Conservation (phyloP, 2,329 filamentous ascomycete species). For the Curvularia sp. region DNA sequence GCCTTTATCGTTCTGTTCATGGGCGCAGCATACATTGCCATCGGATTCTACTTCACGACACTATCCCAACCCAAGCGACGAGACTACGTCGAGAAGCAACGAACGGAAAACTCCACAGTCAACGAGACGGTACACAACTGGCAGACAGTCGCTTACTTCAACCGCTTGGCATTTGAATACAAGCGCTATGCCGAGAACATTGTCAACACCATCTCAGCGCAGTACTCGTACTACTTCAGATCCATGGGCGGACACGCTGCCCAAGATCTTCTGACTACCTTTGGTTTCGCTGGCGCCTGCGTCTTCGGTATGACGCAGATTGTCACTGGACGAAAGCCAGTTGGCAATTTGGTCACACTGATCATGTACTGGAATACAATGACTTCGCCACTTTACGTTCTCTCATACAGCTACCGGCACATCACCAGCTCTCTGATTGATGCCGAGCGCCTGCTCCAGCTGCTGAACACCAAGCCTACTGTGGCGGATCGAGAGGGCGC, state of each 20-base stretch:
- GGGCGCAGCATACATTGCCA: constrained; percentile 60
- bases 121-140: constrained; percentile 67
- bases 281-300: constrained; percentile 59
- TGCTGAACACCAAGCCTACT: constrained; percentile 65
- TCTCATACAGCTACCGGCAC: constrained; percentile 59
- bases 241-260: constrained; percentile 47
- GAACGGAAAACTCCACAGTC: constrained; percentile 62
- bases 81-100: constrained; percentile 54
- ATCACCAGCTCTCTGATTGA: constrained; percentile 66
- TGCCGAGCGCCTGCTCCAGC: constrained; percentile 66
- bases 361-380: constrained; percentile 67
- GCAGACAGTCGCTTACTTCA: constrained; percentile 68
- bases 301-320: constrained; percentile 64
- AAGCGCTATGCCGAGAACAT: constrained; percentile 56
- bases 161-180: constrained; percentile 62
- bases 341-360: constrained; percentile 70
- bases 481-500: constrained; percentile 56
- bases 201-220: constrained; percentile 47
- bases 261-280: constrained; percentile 57
- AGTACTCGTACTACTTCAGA: constrained; percentile 45
- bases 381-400: constrained; percentile 58
- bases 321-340: constrained; percentile 56
- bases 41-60: constrained; percentile 54
- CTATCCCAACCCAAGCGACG: constrained; percentile 54
- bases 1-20: constrained; percentile 51